Evolutionary conservation across 2,329 filamentous ascomycete genomes (phyloP).

Genomic region (Plectosphaerella cucumerina): DNA sequence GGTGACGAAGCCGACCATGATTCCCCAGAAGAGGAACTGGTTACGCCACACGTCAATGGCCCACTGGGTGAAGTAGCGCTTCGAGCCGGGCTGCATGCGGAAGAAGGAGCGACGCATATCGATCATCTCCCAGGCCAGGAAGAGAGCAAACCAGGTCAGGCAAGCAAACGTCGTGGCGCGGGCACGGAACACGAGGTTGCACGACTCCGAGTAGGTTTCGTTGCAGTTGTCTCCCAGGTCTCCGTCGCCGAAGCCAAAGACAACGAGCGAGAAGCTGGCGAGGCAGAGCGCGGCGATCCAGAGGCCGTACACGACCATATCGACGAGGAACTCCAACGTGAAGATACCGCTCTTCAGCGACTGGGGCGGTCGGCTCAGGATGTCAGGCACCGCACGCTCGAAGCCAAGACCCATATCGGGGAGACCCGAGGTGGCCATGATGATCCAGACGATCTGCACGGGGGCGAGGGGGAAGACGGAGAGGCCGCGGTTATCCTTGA

Average conservation of each 20-base stretch:
- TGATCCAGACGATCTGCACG: constrained; percentile 66
- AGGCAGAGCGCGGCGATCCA: constrained; percentile 52
- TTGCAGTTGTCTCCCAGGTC: constrained; percentile 60
- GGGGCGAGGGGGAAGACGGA: constrained; percentile 64
- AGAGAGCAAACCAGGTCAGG: constrained; percentile 63
- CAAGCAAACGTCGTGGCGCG: constrained; percentile 63
- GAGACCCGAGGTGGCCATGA: constrained; percentile 64
- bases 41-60: constrained; percentile 52
- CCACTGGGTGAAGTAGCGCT: constrained; percentile 54
- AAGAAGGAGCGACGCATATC: constrained; percentile 62
- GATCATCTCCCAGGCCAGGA: constrained; percentile 66
- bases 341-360: constrained; percentile 42
- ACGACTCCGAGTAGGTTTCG: constrained; percentile 45
- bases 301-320: constrained; percentile 56
- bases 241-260: constrained; percentile 55
- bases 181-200: constrained; percentile 59
- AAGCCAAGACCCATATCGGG: constrained; percentile 67
- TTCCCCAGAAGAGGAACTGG: constrained; percentile 41
- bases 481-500: constrained; percentile 54
- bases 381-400: constrained; percentile 58
- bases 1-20: constrained; percentile 29
- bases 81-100: constrained; percentile 55
- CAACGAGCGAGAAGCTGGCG: constrained; percentile 52
- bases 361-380: constrained; percentile 56
- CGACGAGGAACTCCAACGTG: constrained; percentile 53